Evolutionary conservation across 2,329 filamentous ascomycete species (phyloP).

Genomic region (Cytospora piceae): DNA sequence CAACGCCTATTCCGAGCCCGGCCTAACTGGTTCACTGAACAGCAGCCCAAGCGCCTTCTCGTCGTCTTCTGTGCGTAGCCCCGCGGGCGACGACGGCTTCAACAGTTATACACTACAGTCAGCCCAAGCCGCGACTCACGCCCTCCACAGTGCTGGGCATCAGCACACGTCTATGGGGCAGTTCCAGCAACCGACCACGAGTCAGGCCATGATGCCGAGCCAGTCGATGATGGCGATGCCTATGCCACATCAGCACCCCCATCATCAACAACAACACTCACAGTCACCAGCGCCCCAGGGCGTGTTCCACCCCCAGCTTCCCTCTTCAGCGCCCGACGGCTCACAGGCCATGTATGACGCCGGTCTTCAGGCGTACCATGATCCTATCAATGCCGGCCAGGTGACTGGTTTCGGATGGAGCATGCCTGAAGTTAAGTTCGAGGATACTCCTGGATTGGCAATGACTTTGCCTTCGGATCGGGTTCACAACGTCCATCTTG

Average conservation of each 20-base stretch:
- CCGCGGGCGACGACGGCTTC: slow-evolving; percentile 56
- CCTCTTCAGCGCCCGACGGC: slow-evolving; percentile 18
- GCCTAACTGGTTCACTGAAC: slow-evolving; percentile 55
- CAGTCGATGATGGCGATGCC: slow-evolving; percentile 22
- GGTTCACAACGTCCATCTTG: slow-evolving; percentile 9
- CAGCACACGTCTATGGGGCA: slow-evolving; percentile 42
- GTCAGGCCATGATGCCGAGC: slow-evolving; percentile 17
- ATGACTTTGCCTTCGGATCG: slow-evolving; percentile 17
- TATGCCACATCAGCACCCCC: slow-evolving; percentile 21
- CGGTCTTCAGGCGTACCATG: slow-evolving; percentile 9
- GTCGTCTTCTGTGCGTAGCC: slow-evolving; percentile 56
- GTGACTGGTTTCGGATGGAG: slow-evolving; percentile 9
- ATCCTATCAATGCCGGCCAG: slow-evolving; percentile 17
- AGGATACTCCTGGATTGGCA: slow-evolving; percentile 11
- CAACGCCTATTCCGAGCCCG: slow-evolving; percentile 54
- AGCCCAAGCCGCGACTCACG: slow-evolving; percentile 51
- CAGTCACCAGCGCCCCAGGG: slow-evolving; percentile 20
- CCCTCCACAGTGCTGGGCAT: slow-evolving; percentile 52
- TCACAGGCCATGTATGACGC: slow-evolving; percentile 12
- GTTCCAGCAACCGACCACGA: slow-evolving; percentile 35
- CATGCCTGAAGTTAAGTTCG: slow-evolving; percentile 18
- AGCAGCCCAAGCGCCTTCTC: slow-evolving; percentile 65
- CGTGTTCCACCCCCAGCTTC: slow-evolving; percentile 22
- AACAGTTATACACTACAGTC: slow-evolving; percentile 57
- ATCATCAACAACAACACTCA: slow-evolving; percentile 18